A percentile compares a stretch with the other conserved stretches of the same genome.
Evolutionary conservation across 1,284 basidiomycete genomes (phyloP).

Genomic region (Irpex rosettiformis): DNA sequence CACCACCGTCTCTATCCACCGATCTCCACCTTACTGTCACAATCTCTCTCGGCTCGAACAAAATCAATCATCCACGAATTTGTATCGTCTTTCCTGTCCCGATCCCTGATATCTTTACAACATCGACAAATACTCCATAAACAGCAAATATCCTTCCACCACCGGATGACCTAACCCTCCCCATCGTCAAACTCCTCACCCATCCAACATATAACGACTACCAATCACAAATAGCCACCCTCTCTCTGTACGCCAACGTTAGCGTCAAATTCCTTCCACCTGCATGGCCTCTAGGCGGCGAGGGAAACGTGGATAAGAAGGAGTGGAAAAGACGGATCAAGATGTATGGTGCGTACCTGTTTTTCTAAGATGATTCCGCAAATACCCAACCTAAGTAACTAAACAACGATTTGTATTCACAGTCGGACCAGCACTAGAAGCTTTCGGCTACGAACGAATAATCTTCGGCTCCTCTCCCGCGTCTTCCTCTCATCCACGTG

Average conservation of each 20-base stretch:
- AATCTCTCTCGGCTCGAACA: too few species aligned
- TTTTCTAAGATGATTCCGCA: too few species aligned
- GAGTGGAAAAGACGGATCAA: constrained; percentile 83
- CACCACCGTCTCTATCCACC: constrained; percentile 3
- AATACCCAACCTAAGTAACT: too few species aligned
- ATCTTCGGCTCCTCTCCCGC: constrained; percentile 52
- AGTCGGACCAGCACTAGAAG: constrained; percentile 77
- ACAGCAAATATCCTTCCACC: constrained; percentile 83
- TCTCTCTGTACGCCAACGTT: constrained; percentile 75
- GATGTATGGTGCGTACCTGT: constrained; percentile 75
- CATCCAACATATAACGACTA: constrained; percentile 72
- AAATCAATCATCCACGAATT: too few species aligned
- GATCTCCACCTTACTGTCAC: background rate
- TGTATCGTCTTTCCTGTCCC: too few species aligned
- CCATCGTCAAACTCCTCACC: constrained; percentile 74
- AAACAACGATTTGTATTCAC: too few species aligned
- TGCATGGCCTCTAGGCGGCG: constrained; percentile 53
- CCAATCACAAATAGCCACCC: constrained; percentile 68
- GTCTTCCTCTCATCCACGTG: constrained; percentile 36
- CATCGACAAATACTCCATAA: too few species aligned
- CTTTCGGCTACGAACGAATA: constrained; percentile 56
- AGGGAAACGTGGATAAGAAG: constrained; percentile 42
- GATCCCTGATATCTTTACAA: too few species aligned
- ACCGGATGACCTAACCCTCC: constrained; percentile 68
- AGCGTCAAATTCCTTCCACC: constrained; percentile 82